Evolutionary conservation across 2,329 filamentous ascomycete species (phyloP).

Genomic region (Colletotrichum agaves): DNA sequence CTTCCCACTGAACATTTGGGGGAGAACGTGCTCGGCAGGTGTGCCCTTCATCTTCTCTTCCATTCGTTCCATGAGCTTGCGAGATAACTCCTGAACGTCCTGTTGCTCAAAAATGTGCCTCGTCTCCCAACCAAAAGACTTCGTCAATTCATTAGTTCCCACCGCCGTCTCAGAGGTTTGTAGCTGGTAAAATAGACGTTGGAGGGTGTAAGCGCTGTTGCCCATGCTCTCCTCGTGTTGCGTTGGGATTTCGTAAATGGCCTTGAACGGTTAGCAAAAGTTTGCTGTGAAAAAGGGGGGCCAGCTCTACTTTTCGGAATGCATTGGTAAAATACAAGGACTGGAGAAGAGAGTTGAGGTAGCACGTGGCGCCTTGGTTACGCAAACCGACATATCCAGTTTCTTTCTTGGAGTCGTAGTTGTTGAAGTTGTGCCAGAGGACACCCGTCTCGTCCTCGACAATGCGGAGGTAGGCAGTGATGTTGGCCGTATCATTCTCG

Average conservation of each 20-base stretch:
- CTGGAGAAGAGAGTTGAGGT: conserved; percentile 85
- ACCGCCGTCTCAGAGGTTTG: conserved; percentile 89
- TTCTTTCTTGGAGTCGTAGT: conserved; percentile 99
- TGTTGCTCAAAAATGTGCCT: conserved; percentile 98
- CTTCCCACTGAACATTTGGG: conserved; percentile 94
- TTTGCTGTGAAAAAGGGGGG: background rate
- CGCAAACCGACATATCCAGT: conserved; percentile 96
- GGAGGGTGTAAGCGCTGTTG: conserved; percentile 93
- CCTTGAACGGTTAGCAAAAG: conserved; percentile 60
- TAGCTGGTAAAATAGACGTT: conserved; percentile 93
- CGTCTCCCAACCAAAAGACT: conserved; percentile 98
- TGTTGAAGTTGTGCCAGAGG: conserved; percentile 89
- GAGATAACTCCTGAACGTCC: conserved; percentile 95
- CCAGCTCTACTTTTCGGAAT: conserved; percentile 80
- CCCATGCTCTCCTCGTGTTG: conserved; percentile 81
- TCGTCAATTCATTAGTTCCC: conserved; percentile 90
- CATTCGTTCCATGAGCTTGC: conserved; percentile 96
- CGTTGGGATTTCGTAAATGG: conserved; percentile 97
- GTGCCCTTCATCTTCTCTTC: conserved; percentile 99
- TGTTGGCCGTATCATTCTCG: conserved; percentile 80
- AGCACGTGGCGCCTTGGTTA: conserved; percentile 95
- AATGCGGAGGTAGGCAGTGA: conserved; percentile 84
- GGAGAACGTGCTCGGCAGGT: conserved; percentile 85
- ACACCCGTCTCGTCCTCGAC: conserved; percentile 90
- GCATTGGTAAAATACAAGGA: conserved; percentile 90